Percentiles rank a stretch among this genome's conserved stretches.
Conservation (phyloP, 1,284 basidiomycete species). For the Spongispora temasekensis region DNA sequence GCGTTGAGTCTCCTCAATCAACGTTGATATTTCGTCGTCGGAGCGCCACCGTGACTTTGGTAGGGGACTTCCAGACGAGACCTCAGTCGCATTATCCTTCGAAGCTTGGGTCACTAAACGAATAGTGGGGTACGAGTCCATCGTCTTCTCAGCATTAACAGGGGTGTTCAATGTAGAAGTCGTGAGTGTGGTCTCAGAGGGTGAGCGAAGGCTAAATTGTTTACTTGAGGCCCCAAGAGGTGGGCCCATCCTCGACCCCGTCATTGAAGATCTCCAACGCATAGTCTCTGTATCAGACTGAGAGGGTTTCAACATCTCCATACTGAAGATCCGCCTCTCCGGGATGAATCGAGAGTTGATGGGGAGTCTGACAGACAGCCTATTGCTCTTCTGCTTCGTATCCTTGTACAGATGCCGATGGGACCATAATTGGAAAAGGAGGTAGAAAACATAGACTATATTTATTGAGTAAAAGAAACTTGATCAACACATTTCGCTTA, state of each 20-base stretch:
- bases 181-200: slow-evolving; percentile 31
- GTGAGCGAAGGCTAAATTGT: slow-evolving; percentile 19
- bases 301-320: slow-evolving; percentile 19
- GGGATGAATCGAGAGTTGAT: slow-evolving; percentile 34
- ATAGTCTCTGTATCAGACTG: slow-evolving; percentile 26
- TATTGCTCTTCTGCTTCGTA: slow-evolving; percentile 45
- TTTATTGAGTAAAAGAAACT: slow-evolving; percentile 5
- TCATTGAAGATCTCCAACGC: slow-evolving; percentile 13
- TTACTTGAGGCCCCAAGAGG: slow-evolving; percentile 7
- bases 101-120: slow-evolving; percentile 25
- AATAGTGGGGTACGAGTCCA: slow-evolving; percentile 18
- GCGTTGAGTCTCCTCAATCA: slow-evolving; percentile 4
- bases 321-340: slow-evolving; percentile 27
- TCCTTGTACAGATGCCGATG: slow-evolving; percentile 82
- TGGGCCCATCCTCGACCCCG: slow-evolving; percentile 14
- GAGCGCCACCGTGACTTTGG: slow-evolving; percentile 13
- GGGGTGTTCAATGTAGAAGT: slow-evolving; percentile 11
- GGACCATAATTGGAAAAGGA: slow-evolving; percentile 87
- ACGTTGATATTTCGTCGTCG: slow-evolving; percentile 18
- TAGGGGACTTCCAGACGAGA: slow-evolving; percentile 2
- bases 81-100: slow-evolving; percentile 1
- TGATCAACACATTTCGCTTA: slow-evolving; percentile 34
- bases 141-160: slow-evolving; percentile 8
- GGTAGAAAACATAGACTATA: slow-evolving; percentile 71
- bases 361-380: slow-evolving; percentile 39